Conservation (phyloP, 1,284 basidiomycete species). For the Takashimella koratensis region DNA sequence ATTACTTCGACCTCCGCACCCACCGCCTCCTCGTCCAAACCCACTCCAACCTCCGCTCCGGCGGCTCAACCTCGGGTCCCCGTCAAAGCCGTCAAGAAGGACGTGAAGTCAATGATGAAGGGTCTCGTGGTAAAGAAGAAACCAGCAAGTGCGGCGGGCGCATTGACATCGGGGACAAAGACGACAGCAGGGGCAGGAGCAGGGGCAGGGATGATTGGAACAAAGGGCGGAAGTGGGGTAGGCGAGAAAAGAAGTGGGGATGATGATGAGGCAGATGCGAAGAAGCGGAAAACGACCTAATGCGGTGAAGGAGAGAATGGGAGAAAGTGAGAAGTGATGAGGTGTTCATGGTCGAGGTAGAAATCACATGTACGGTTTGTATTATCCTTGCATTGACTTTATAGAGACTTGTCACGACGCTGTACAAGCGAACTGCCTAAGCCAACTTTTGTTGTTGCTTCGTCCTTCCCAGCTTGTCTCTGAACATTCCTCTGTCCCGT, state of each 20-base stretch:
- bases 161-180: background rate
- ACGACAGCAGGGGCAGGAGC: background rate
- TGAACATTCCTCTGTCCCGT: no score
- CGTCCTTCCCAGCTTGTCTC: no score
- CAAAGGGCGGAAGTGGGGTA: no score
- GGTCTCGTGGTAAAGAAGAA: constrained; percentile 50
- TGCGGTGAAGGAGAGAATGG: background rate
- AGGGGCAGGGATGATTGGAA: no score
- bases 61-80: constrained; percentile 18
- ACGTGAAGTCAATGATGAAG: constrained; percentile 46
- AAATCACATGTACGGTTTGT: no score
- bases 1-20: constrained; percentile 6
- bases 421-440: no score
- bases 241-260: background rate
- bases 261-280: background rate
- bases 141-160: constrained; percentile 14
- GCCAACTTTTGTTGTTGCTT: no score
- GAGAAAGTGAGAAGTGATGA: constrained; percentile 6
- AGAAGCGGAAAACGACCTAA: background rate
- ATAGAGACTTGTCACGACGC: no score
- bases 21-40: constrained; percentile 2
- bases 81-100: constrained; percentile 37
- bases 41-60: constrained; percentile 5
- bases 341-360: no score
- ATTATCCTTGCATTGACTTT: no score